These are phyloP conservation scores for Leishmania tarentolae DNA, from an alignment of 208 protist species.

Conservation along the genomic window DNA sequence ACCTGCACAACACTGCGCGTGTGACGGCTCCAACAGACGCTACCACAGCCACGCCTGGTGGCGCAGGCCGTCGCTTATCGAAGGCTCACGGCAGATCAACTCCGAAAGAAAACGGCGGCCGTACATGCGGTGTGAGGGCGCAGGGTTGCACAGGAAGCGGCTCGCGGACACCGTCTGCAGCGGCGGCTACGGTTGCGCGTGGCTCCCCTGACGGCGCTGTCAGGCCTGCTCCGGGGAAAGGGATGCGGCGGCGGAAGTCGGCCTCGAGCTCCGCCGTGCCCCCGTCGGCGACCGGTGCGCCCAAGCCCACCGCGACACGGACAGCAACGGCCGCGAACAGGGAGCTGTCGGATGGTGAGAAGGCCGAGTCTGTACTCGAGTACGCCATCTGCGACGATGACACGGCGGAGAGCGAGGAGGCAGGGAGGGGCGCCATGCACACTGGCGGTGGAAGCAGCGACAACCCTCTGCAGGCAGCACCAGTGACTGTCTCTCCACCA, in stretches of 20 bases:
- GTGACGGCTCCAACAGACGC: neutral
- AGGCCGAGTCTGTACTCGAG: constrained; percentile 21
- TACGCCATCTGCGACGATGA: constrained; percentile 17
- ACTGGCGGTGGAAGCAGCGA: neutral
- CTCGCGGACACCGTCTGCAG: neutral
- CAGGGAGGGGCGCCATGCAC: neutral
- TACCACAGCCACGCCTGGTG: neutral
- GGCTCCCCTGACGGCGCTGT: neutral
- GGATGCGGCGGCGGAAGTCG: neutral
- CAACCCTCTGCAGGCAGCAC: constrained; percentile 8
- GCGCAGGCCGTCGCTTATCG: neutral
- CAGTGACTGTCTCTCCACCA: neutral
- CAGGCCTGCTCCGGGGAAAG: neutral
- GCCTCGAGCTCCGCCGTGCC: neutral
- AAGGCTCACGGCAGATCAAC: neutral
- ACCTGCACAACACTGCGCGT: neutral
- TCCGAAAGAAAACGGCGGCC: neutral
- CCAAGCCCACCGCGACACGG: neutral
- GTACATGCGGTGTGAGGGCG: neutral
- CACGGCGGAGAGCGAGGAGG: constrained; percentile 2
- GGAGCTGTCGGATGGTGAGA: neutral
- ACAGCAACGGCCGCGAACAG: neutral
- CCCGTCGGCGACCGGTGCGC: neutral
- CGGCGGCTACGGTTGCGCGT: neutral
- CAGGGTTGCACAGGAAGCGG: neutral